Base-by-base conservation (phyloP, 2,329 filamentous ascomycete species). In the Fusarium avenaceum region DNA sequence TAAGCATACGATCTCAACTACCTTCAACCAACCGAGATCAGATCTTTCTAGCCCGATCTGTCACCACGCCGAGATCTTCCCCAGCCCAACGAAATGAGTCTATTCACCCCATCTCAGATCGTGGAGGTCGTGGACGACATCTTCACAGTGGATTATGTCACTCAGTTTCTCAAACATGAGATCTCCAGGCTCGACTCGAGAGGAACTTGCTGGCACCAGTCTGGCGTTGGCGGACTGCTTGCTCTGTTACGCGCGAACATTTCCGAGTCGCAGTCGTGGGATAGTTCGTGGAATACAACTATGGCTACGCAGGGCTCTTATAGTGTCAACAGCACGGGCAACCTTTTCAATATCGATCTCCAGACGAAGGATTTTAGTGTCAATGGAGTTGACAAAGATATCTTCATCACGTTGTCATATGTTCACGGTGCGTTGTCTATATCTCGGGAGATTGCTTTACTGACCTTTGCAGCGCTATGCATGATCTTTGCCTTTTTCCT, bases 141-240 rank as follows among this genome's bases (percentile, higher is more conserved):
- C 1, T 17, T 15, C 0, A 11, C 46, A 26, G 13, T 33, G 7
- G 26, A 39, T 35, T 62, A 62, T 22, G 35, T 62, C 13, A 17
- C 15, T 4, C 40, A 62, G 17, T 62, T 62, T 6, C 33, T 62
- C 30, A 45, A 54, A 24, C 57, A 55, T 15, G 33, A 61, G n/a
- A 38, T 62, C 0, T 47, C 47, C 1, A 62, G 38, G 8, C 58
- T 62, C n/a, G 11, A 62, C 3, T 42, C 57, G 0, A 26, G 58
- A 26, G 58, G 55, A 4, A 62, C 47, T 2, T 62, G 58, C 4
- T 62, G 58, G 58, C 57, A 51, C 8, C 40, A 62, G 5, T 62
- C 58, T 8, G 58, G 58, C 1, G 58, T 62, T 3, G 9, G 40
- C 1, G 58, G 58, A 10, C 57, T 62, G 5, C 4, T 55, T 14